Evolutionary conservation across 108 stramenopile species (phyloP), one percentile per base, ranked within the genome.

Genomic region (Schizochytrium sp.): DNA sequence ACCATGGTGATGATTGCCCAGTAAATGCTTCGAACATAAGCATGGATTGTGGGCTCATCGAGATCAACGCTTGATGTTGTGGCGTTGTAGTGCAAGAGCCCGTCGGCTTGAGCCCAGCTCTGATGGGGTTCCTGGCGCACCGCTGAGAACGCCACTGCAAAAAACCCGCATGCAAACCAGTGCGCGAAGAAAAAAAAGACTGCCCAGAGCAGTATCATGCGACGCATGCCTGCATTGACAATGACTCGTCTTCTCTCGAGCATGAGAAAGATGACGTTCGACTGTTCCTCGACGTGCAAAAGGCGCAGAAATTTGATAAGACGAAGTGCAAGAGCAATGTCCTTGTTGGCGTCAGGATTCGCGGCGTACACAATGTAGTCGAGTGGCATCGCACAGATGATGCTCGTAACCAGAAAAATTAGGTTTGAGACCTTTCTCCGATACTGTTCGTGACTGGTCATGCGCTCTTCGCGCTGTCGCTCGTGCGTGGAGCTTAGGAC

Each of bases 1-100:
- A 83, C 76, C 76, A 83, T 83, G 44, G 76, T 83, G 44, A 51
- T 83, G 47, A 83, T 83, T 16, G 76, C 45, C 76, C 76, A 83
- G 25, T 83, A 83, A 55, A 83, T 83, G 44, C 47, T 51, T 8
- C 76, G 44, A 51, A 83, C 3, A 21, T 83, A 83, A 6, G 51
- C 51, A 34, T 53, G 76, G 6, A 28, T 6, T 0, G 12, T 83
- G 12, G 48, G 44, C 0, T 0, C 0, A 83, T 16, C 48, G n/a
- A 16, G 23, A 25, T 10, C 23, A 23, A 25, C 34, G 34, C 34
- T 34, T 34, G 0, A 34, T 34, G 34, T 34, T 14, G 63, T 69
- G 3, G 2, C 48, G n/a, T 83, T 45, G 12, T 28, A 43, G 51
- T 83, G 25, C 14, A 53, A 16, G 76, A 83, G 45, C 43, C 76